phyloP scores from a whole-genome alignment of 257 asterid genomes.

The Jaltomata sinuosa region DNA sequence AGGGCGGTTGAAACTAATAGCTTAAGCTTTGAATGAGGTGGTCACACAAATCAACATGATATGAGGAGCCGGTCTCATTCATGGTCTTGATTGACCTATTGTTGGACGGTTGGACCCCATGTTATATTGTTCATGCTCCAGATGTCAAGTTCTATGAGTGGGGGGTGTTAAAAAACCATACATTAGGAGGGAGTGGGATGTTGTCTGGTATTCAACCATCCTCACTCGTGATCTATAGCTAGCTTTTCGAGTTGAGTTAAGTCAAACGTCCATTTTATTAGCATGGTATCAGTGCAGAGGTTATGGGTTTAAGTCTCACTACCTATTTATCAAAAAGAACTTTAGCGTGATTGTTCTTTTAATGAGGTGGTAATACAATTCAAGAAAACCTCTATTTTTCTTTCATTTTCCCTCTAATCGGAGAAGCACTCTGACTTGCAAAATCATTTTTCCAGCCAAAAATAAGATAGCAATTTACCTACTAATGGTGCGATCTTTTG shows the following conservation, averaged over 20 bases:
- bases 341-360: too few relatives aligned
- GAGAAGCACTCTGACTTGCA: background rate
- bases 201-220: background rate
- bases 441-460: background rate
- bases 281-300: background rate
- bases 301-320: background rate
- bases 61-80: background rate
- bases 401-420: background rate
- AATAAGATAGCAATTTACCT: slow-evolving; percentile 28
- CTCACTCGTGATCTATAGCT: background rate
- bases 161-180: background rate
- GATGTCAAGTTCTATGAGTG: background rate
- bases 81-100: background rate
- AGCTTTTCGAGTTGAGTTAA: background rate
- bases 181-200: background rate
- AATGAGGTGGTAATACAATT: background rate
- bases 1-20: background rate
- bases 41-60: background rate
- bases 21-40: background rate
- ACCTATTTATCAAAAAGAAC: background rate
- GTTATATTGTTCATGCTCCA: background rate
- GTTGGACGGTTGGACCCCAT: background rate
- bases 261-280: background rate
- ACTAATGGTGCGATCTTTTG: slow-evolving; percentile 93
- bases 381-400: background rate